These are phyloP conservation scores for Paraphoma chrysanthemicola DNA, from an alignment of 2,329 filamentous ascomycete species.

Conservation along the genomic window DNA sequence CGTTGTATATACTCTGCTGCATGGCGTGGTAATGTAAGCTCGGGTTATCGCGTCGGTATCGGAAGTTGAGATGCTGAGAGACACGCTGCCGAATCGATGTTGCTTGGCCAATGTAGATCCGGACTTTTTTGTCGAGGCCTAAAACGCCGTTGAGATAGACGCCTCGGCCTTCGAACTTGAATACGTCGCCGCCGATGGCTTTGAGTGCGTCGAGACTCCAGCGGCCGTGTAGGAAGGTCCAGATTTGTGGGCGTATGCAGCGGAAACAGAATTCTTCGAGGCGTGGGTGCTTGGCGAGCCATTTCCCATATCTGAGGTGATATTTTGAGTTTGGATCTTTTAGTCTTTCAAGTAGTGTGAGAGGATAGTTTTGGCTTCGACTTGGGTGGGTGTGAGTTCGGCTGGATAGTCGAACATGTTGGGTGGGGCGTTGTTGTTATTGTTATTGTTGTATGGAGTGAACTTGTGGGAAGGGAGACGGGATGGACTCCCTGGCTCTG, in stretches of 20 bases:
- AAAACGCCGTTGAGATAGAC: slow-evolving; percentile 37
- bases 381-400: slow-evolving; percentile 17
- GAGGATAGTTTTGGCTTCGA: slow-evolving; percentile 34
- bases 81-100: slow-evolving; percentile 31
- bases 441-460: slow-evolving; percentile 3
- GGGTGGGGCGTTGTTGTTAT: slow-evolving; percentile 1
- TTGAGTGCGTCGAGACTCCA: slow-evolving; percentile 32
- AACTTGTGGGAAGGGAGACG: not conserved
- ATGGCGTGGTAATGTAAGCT: slow-evolving; percentile 44
- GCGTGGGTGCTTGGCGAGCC: slow-evolving; percentile 23
- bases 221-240: slow-evolving; percentile 26
- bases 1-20: slow-evolving; percentile 36
- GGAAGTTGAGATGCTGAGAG: slow-evolving; percentile 42
- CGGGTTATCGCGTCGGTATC: slow-evolving; percentile 43
- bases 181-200: slow-evolving; percentile 25
- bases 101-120: slow-evolving; percentile 43
- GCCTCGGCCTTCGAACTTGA: slow-evolving; percentile 26
- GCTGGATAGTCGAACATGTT: slow-evolving; percentile 17
- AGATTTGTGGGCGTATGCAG: slow-evolving; percentile 29
- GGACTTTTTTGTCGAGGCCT: slow-evolving; percentile 28
- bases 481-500: not conserved
- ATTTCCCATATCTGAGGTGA: slow-evolving; percentile 25
- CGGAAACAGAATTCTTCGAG: slow-evolving; percentile 27
- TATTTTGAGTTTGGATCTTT: slow-evolving; percentile 20
- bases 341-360: slow-evolving; percentile 24